phyloP scores from a whole-genome alignment of 108 stramenopile species.

The Heterococcus sp. region DNA sequence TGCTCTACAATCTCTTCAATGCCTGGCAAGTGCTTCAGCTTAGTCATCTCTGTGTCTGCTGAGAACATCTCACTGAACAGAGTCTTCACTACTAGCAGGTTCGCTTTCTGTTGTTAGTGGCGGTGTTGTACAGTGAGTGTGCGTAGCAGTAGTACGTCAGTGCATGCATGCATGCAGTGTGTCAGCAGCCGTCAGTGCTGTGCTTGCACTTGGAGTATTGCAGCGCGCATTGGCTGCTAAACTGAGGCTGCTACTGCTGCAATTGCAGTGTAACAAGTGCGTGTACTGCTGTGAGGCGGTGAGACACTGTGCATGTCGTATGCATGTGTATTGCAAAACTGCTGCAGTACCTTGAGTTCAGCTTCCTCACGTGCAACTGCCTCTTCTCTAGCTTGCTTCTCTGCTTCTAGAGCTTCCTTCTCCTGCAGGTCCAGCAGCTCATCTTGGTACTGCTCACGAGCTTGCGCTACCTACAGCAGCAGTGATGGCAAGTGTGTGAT shows the following conservation, averaged over 20 bases:
- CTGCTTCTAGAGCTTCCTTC: conserved; percentile 52
- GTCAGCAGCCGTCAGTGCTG: no score
- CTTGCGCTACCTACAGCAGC: conserved; percentile 10
- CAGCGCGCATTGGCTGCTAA: no score
- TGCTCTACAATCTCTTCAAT: conserved; percentile 48
- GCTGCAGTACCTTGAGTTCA: conserved; percentile 23
- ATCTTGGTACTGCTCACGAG: conserved; percentile 64
- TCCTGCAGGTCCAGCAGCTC: conserved; percentile 64
- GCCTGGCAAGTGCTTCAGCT: conserved; percentile 54
- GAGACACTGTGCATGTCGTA: no score
- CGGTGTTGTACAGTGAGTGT: no score
- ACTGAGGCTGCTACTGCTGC: no score
- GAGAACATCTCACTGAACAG: conserved; percentile 60
- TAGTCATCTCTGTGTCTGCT: conserved; percentile 56
- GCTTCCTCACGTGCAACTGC: conserved; percentile 21
- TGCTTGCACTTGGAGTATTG: no score
- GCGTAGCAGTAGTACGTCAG: no score
- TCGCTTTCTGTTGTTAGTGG: conserved; percentile 33
- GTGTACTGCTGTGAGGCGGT: no score
- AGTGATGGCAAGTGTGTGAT: no score
- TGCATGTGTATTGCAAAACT: no score
- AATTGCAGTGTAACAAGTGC: no score
- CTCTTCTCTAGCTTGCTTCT: conserved; percentile 53
- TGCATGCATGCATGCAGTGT: no score
- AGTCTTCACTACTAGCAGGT: conserved; percentile 54